These are phyloP conservation scores for Albifimbria verrucaria DNA, from an alignment of 2,329 filamentous ascomycete species.

Conservation along the genomic window DNA sequence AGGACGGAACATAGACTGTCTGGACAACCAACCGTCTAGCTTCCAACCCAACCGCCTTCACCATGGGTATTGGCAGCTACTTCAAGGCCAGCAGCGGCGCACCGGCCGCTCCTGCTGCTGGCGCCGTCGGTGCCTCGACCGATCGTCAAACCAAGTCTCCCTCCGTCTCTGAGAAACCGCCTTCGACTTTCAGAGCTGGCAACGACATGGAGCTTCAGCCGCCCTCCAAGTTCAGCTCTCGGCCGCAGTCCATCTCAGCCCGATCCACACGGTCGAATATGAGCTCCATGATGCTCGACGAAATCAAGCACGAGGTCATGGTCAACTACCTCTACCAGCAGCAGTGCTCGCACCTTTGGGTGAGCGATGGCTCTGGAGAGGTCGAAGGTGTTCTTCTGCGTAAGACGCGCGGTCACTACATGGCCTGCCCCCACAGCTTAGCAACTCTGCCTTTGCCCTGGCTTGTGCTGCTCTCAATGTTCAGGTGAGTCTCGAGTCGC, in stretches of 20 bases:
- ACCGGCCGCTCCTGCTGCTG: conserved; percentile 11
- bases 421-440: conserved; percentile 68
- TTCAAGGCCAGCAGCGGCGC: conserved; percentile 47
- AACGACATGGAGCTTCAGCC: conserved; percentile 48
- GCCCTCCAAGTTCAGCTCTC: conserved; percentile 46
- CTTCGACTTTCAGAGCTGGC: conserved; percentile 20
- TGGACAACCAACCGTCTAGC: too few species aligned
- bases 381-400: conserved; percentile 70
- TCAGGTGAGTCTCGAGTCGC: conserved; percentile 56
- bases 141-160: conserved; percentile 20
- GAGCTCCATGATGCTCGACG: conserved; percentile 60
- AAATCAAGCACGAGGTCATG: conserved; percentile 80
- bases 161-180: conserved; percentile 33
- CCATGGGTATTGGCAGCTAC: conserved; percentile 61
- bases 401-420: conserved; percentile 65
- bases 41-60: conserved; percentile 10
- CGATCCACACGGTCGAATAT: conserved; percentile 36
- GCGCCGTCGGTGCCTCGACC: conserved; percentile 11
- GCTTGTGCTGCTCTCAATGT: conserved; percentile 69
- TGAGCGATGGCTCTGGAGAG: conserved; percentile 64
- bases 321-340: conserved; percentile 80
- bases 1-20: not conserved
- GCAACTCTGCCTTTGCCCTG: conserved; percentile 58
- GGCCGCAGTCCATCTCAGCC: conserved; percentile 51
- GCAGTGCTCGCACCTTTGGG: conserved; percentile 72